A percentile compares a stretch with the other conserved stretches of the same genome.
Conservation (phyloP, 139 green algal species). For the Micractinium sp. region DNA sequence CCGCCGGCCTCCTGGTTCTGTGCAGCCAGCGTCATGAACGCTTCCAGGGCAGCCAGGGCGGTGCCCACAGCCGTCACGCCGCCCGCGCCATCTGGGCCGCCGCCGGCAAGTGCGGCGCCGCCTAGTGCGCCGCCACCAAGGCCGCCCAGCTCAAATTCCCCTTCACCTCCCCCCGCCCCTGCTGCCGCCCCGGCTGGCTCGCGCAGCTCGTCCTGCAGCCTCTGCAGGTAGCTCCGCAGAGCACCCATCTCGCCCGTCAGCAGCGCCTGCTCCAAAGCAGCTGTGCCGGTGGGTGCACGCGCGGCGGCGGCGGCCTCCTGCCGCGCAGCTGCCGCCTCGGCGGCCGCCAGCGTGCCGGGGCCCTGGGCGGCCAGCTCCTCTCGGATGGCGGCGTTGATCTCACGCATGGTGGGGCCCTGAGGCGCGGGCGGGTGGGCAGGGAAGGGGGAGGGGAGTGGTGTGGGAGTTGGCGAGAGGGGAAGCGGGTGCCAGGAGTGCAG, state of each 20-base stretch:
- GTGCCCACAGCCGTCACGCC: background rate
- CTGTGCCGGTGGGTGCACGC: no score
- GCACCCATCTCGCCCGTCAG: background rate
- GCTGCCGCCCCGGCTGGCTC: background rate
- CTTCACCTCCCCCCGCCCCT: background rate
- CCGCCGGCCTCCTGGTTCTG: background rate
- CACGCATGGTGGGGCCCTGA: constrained; percentile 2
- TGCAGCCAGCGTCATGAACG: background rate
- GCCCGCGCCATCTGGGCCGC: background rate
- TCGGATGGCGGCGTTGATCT: constrained; percentile 37
- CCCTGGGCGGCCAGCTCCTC: constrained; percentile 4
- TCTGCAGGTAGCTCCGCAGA: constrained; percentile 4
- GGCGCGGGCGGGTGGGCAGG: background rate
- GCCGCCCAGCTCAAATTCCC: no score
- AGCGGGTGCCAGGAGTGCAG: no score
- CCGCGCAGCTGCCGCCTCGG: background rate
- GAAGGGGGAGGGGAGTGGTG: background rate
- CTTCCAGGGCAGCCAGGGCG: background rate
- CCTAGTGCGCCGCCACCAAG: no score
- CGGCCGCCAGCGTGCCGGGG: constrained; percentile 2
- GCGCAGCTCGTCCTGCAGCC: constrained; percentile 7
- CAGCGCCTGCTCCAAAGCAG: background rate
- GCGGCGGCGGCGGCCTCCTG: background rate
- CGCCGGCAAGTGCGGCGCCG: no score
- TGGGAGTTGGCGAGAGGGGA: background rate